Base-by-base conservation (phyloP, 768 basidiomycete species). In the Agrocybe praecox region DNA sequence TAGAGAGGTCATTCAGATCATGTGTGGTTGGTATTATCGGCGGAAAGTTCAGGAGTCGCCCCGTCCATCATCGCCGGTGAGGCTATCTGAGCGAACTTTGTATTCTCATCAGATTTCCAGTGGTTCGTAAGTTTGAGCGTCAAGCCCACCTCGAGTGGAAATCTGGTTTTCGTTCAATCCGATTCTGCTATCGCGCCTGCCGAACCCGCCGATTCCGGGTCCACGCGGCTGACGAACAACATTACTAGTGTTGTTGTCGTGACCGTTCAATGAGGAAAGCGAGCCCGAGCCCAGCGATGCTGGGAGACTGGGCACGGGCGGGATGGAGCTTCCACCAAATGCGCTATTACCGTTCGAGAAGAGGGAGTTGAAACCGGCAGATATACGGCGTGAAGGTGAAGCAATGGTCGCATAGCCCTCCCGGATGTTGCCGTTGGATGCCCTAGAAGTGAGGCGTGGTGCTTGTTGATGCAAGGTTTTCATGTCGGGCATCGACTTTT, bases 401-500 rank as follows among this genome's bases (percentile, higher is more conserved):
- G 90, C 89, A 56, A 94, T 92, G 33, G 92, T 94, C 17, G 90
- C 91, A 72, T 91, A 94, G 24, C 90, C 91, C 69, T 84, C 83
- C 43, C 92, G 87, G 55, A 94, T 93, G 68, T 94, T 94, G 54
- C 92, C 91, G 69, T 93, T 94, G 46, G 92, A 94, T 17, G 91
- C 81, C 58, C 92, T 89, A 15, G 89, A 88, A 55, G 76, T 85
- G 46, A 94, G 82, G 50, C 92, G 88, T 32, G 90, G 92, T 1
- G 88, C 87, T 65, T 88, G 86, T 17, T 87, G 79, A 58, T 92
- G 92, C 61, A 94, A 73, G 15, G 89, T 89, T 76, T 92, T 92
- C 86, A 98, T 87, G 73, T 98, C 94, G 2, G 97, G 97, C 97
- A 98, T 98, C 21, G 94, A 96, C 76, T 97, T 97, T 80, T 98